Evolutionary conservation across 1,284 basidiomycete species (phyloP).

Genomic region (Cryptococcus neoformans): DNA sequence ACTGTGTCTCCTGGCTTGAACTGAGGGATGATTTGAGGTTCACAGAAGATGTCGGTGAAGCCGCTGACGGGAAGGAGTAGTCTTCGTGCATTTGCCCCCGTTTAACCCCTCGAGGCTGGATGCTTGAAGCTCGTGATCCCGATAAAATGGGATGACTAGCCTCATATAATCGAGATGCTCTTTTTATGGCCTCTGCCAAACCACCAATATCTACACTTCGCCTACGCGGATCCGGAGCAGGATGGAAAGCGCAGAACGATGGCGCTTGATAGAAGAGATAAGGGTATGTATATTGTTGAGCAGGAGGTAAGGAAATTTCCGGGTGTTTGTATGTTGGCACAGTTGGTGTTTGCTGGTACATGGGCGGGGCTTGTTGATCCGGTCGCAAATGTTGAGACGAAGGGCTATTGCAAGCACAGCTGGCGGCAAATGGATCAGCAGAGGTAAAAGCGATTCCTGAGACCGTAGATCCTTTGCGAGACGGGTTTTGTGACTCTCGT

Average conservation of each 20-base stretch:
- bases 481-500: not conserved
- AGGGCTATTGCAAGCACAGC: not conserved
- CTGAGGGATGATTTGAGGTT: not conserved
- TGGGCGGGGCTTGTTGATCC: too few species aligned
- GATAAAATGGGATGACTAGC: not conserved
- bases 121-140: too few species aligned
- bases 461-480: not conserved
- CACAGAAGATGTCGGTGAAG: conserved; percentile 1
- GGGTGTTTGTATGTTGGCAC: not conserved
- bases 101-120: too few species aligned
- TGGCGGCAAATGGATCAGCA: not conserved
- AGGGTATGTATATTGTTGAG: conserved; percentile 3
- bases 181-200: conserved; percentile 68
- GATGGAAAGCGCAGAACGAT: conserved; percentile 6
- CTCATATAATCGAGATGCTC: conserved; percentile 41
- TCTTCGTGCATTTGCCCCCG: not conserved
- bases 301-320: not conserved
- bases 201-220: conserved; percentile 81
- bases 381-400: too few species aligned
- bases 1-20: not conserved
- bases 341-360: too few species aligned
- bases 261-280: conserved; percentile 1
- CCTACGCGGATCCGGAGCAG: conserved; percentile 48
- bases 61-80: conserved; percentile 15
- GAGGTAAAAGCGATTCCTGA: not conserved